phyloP scores from a whole-genome alignment of 2,329 filamentous ascomycete species.

The Thelonectria blattea region DNA sequence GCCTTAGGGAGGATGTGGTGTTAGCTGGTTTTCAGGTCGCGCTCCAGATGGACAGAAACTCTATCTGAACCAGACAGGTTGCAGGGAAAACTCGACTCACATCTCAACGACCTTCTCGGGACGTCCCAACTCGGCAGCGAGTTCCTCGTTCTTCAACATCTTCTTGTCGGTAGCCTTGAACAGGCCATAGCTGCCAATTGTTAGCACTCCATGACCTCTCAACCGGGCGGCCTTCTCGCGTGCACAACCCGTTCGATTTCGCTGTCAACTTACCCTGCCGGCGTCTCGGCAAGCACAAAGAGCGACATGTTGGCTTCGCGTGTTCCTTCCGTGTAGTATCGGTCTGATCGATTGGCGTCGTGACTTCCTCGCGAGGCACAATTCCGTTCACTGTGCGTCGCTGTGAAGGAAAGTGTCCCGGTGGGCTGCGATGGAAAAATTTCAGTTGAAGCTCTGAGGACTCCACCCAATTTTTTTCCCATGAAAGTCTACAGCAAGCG shows the following conservation, averaged over 20 bases:
- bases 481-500: slow-evolving; percentile 27
- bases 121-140: slow-evolving; percentile 75
- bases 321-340: slow-evolving; percentile 41
- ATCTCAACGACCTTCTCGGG: slow-evolving; percentile 86
- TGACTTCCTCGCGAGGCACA: slow-evolving; percentile 46
- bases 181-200: slow-evolving; percentile 79
- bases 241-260: slow-evolving; percentile 14
- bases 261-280: slow-evolving; percentile 68
- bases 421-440: slow-evolving; percentile 49
- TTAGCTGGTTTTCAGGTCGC: slow-evolving; percentile 20
- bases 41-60: neutral
- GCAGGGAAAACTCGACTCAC: slow-evolving; percentile 58
- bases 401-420: slow-evolving; percentile 43
- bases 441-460: slow-evolving; percentile 47
- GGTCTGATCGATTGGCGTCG: slow-evolving; percentile 41
- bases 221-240: slow-evolving; percentile 19
- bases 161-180: slow-evolving; percentile 99
- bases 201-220: slow-evolving; percentile 37
- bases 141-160: slow-evolving; percentile 85
- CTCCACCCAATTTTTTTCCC: slow-evolving; percentile 49
- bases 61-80: slow-evolving; percentile 6
- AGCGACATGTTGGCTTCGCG: slow-evolving; percentile 71
- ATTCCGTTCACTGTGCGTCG: slow-evolving; percentile 45
- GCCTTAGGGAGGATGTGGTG: slow-evolving; percentile 51
- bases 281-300: slow-evolving; percentile 93